A percentile compares a stretch with the other conserved stretches of the same genome.
Evolutionary conservation across 2,329 filamentous ascomycete species (phyloP).

Genomic region (Onygena corvina): DNA sequence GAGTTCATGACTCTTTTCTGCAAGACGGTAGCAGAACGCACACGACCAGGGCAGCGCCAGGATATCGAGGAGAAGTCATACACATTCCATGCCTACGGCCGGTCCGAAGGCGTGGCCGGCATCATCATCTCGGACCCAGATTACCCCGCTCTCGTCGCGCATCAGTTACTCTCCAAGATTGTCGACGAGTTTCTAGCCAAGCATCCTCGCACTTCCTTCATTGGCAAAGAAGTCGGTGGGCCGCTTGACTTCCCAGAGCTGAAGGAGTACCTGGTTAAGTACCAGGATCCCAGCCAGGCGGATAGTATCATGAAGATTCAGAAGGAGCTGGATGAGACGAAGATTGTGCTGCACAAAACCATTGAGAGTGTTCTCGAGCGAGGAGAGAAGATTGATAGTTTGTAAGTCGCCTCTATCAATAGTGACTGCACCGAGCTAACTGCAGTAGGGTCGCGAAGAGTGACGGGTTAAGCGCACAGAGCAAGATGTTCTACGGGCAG

Average conservation of each 20-base stretch:
- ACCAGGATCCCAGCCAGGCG: constrained; percentile 77
- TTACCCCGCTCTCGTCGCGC: constrained; percentile 36
- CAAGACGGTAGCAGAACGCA: constrained; percentile 78
- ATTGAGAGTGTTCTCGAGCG: constrained; percentile 60
- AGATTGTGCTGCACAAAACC: constrained; percentile 93
- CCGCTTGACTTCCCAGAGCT: constrained; percentile 59
- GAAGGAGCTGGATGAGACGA: constrained; percentile 92
- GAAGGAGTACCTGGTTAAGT: constrained; percentile 64
- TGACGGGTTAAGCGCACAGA: constrained; percentile 76
- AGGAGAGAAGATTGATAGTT: constrained; percentile 89
- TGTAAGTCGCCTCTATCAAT: constrained; percentile 29
- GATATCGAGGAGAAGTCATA: constrained; percentile 41
- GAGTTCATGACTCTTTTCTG: constrained; percentile 76
- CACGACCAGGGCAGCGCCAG: constrained; percentile 62
- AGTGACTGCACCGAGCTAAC: too few species aligned
- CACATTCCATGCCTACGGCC: constrained; percentile 62
- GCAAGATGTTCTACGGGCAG: constrained; percentile 91
- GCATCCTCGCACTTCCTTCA: constrained; percentile 57
- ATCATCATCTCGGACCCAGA: constrained; percentile 56
- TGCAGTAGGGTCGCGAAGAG: constrained; percentile 65
- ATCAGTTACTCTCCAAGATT: constrained; percentile 54
- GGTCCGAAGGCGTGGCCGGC: constrained; percentile 60
- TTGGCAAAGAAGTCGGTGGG: constrained; percentile 36
- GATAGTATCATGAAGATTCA: constrained; percentile 94
- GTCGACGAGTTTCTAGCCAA: constrained; percentile 68